Evolutionary conservation across 2,329 filamentous ascomycete genomes (phyloP), one percentile per base, ranked within the genome.

Genomic region (Ascosphaera aggregata): DNA sequence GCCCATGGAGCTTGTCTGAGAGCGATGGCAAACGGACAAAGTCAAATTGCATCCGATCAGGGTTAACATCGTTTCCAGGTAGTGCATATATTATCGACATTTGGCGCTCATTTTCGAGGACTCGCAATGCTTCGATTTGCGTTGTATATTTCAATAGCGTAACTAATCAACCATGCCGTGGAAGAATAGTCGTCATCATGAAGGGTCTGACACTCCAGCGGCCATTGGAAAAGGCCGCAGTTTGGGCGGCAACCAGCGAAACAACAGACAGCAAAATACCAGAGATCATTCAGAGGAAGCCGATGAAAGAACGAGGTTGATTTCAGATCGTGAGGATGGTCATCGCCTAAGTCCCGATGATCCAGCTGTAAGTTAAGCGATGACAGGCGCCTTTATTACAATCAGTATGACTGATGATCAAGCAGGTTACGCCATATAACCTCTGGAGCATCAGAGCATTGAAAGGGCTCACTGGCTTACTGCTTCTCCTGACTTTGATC

Each of bases 381-480:
- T n/a, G 35, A 34, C 18, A 20, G 24, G 15, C 16, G 19, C 19
- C 4, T 35, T 13, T 32, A 36, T 9, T 36, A 35, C 13, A n/a
- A 22, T 13, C 22, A 32, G n/a, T 18, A 11, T 2, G 27, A 31
- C 13, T 42, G 8, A n/a, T 17, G 19, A 18, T 36, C 13, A 13
- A 5, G 13, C 35, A 64, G 61, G 75, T 80, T 18, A 80, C 82
- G 2, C 89, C 89, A 0, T 94, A 94, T 61, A 98, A 98, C 49
- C 70, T 95, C 30, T 93, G 84, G 77, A 81, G 73, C 42, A 79
- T 98, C 38, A 76, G 89, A 15, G 70, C 79, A 36, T 64, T 89
- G 40, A 73, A 84, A 52, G 80, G 75, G 51, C 56, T 89, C 43
- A 86, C 82, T 3, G 64, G 92, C 40, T 49, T 81, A 30, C 80